Conservation (phyloP, 805 yeast species). For the Metschnikowia drakensbergensis region DNA sequence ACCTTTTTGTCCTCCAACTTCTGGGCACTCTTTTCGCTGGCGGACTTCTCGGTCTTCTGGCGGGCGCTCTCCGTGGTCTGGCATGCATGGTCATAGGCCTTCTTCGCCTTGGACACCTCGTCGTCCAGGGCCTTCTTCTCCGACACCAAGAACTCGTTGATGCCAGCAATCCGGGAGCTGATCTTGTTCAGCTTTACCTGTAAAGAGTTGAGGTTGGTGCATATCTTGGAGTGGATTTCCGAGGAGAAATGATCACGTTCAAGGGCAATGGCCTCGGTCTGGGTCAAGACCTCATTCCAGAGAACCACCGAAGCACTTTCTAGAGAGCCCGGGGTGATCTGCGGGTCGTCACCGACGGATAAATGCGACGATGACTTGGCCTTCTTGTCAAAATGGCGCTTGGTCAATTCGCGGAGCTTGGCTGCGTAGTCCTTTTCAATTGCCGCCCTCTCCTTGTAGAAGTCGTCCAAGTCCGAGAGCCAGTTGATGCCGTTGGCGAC, state of each 20-base stretch:
- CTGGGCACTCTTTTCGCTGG: conserved; percentile 47
- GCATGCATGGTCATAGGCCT: conserved; percentile 77
- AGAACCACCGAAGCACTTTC: conserved; percentile 84
- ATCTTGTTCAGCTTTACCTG: conserved; percentile 52
- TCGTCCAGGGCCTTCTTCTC: conserved; percentile 48
- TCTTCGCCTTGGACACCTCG: conserved; percentile 62
- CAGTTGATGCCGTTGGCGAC: conserved; percentile 66
- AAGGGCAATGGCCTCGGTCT: conserved; percentile 74
- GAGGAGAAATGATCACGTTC: conserved; percentile 58
- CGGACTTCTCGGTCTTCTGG: conserved; percentile 59
- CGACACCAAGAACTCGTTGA: conserved; percentile 55
- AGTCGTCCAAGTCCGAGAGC: conserved; percentile 73
- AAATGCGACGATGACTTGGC: conserved; percentile 62
- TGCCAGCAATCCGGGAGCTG: conserved; percentile 50
- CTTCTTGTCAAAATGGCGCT: conserved; percentile 71
- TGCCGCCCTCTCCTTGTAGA: conserved; percentile 76
- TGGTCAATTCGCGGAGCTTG: conserved; percentile 58
- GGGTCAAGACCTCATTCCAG: conserved; percentile 84
- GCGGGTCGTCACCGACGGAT: conserved; percentile 89
- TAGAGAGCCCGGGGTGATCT: conserved; percentile 89
- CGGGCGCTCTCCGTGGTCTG: conserved; percentile 76
- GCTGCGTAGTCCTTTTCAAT: conserved; percentile 81
- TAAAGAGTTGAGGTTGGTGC: conserved; percentile 55
- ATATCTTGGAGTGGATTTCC: conserved; percentile 57
- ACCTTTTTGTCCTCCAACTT: conserved; percentile 58